A percentile compares a stretch with the other conserved stretches of the same genome.
Evolutionary conservation across 2,329 filamentous ascomycete genomes (phyloP).

Genomic region (Hypoxylon sp.): DNA sequence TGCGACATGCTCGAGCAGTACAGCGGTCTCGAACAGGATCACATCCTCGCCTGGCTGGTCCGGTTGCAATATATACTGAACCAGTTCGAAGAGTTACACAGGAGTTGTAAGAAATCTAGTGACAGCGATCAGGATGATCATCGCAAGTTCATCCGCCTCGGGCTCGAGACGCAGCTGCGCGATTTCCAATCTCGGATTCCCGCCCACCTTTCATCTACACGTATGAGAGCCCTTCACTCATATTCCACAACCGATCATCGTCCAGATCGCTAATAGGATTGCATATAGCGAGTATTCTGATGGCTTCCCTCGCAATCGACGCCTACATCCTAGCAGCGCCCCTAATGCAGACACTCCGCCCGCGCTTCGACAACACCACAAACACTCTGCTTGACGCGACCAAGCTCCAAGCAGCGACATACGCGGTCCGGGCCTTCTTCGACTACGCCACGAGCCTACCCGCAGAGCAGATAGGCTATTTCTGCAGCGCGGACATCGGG

Average conservation of each 20-base stretch:
- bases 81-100: conserved; percentile 56
- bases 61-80: conserved; percentile 60
- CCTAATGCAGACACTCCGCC: conserved; percentile 51
- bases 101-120: conserved; percentile 46
- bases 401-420: conserved; percentile 44
- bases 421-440: conserved; percentile 54
- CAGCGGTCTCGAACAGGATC: conserved; percentile 58
- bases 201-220: conserved; percentile 51
- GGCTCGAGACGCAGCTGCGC: conserved; percentile 63
- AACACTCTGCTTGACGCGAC: conserved; percentile 42
- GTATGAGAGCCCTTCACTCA: conserved; percentile 41
- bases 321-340: conserved; percentile 59
- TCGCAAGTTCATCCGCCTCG: conserved; percentile 62
- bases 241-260: not conserved
- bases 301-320: conserved; percentile 57
- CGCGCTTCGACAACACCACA: conserved; percentile 27
- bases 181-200: conserved; percentile 60
- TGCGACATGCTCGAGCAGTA: conserved; percentile 61
- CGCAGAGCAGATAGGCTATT: conserved; percentile 53
- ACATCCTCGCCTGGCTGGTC: conserved; percentile 61
- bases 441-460: conserved; percentile 51
- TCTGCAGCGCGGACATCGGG: conserved; percentile 62
- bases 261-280: conserved; percentile 17
- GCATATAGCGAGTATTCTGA: conserved; percentile 52
- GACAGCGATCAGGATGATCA: conserved; percentile 54